A percentile compares a stretch with the other conserved stretches of the same genome.
phyloP scores from a whole-genome alignment of 2,329 filamentous ascomycete species.

The Trichoderma sp. region DNA sequence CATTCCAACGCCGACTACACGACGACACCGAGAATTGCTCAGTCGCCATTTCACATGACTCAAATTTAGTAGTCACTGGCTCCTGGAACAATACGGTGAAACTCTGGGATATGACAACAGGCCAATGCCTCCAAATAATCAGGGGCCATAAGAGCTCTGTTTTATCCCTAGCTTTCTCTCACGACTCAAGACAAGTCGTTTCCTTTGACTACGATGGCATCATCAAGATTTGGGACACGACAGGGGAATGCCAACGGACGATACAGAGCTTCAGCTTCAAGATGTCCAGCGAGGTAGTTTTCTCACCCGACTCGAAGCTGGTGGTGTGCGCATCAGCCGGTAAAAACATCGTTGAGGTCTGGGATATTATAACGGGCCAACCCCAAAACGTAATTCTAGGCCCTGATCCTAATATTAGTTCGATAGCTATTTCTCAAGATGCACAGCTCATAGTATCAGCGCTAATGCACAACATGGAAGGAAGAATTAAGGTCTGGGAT shows the following conservation, averaged over 20 bases:
- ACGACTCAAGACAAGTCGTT: background rate
- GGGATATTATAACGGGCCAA: background rate
- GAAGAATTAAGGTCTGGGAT: too few relatives aligned
- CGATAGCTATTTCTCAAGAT: background rate
- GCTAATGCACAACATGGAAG: too few relatives aligned
- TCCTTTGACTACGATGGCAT: too few relatives aligned
- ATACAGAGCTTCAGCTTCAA: too few relatives aligned
- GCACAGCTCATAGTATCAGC: too few relatives aligned
- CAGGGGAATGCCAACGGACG: background rate
- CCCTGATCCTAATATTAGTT: fast-evolving
- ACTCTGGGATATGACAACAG: background rate
- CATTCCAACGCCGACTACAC: background rate
- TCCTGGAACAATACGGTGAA: background rate
- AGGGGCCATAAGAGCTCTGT: fast-evolving
- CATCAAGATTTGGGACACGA: background rate
- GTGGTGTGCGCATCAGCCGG: background rate
- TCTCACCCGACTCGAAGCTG: background rate
- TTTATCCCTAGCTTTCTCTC: background rate
- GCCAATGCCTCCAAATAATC: background rate
- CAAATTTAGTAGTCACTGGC: background rate
- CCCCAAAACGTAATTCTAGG: background rate
- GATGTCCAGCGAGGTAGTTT: background rate
- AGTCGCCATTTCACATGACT: background rate
- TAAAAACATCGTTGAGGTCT: too few relatives aligned
- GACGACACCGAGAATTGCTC: background rate